Conservation (phyloP, 345 rosid genomes). For the Durio zibethinus region DNA sequence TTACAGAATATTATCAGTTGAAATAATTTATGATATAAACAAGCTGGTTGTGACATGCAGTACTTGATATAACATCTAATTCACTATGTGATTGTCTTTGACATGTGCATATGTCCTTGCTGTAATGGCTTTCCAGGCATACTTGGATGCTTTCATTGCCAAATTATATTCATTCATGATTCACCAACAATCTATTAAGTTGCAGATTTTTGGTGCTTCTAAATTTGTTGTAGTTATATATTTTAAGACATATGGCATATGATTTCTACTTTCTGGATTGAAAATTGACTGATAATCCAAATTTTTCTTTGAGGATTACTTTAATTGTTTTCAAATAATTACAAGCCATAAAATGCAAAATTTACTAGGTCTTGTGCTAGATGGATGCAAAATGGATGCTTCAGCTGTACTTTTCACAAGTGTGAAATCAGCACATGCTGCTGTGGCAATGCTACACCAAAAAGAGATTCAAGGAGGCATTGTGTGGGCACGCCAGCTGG, state of each 20-base stretch:
- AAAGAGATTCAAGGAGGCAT: constrained; percentile 56
- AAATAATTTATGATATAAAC: neutral
- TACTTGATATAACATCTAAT: neutral
- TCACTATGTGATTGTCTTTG: neutral
- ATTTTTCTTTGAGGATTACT: neutral
- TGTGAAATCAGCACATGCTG: constrained; percentile 71
- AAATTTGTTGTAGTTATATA: neutral
- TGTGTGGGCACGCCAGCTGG: constrained; percentile 96
- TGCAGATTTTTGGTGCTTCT: neutral
- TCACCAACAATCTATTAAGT: neutral
- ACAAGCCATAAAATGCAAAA: neutral
- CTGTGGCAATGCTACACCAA: constrained; percentile 61
- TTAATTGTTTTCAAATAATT: constrained; percentile 16
- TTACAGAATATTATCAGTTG: neutral
- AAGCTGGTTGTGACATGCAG: neutral
- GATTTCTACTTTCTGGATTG: constrained; percentile 9
- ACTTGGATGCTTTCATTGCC: neutral
- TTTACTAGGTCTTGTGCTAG: constrained; percentile 74
- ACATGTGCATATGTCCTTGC: neutral
- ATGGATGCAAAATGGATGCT: constrained; percentile 84
- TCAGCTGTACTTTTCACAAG: constrained; percentile 82
- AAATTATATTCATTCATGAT: neutral
- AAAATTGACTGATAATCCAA: neutral
- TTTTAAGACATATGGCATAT: neutral
- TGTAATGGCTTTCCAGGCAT: neutral